Conservation (phyloP, 257 asterid species). For the Solanum appendiculatum region DNA sequence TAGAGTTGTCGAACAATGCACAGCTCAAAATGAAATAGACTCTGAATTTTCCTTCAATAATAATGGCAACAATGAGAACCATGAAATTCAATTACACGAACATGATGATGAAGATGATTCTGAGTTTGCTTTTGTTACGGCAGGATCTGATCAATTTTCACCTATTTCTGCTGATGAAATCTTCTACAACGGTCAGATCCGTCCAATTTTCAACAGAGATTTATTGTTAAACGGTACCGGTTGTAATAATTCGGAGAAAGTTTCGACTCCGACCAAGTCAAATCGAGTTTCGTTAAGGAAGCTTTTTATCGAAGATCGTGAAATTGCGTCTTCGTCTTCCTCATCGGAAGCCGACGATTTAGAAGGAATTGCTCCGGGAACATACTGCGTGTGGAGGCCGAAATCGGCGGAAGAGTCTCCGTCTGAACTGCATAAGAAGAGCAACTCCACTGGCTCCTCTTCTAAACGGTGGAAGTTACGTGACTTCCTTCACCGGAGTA, state of each 20-base stretch:
- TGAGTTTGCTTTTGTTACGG: conserved; percentile 17
- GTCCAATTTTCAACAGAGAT: conserved; percentile 36
- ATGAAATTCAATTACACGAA: not conserved
- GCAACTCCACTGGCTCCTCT: conserved; percentile 35
- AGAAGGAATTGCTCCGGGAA: conserved; percentile 35
- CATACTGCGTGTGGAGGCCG: conserved; percentile 58
- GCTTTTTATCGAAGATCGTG: conserved; percentile 37
- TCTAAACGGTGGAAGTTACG: conserved; percentile 41
- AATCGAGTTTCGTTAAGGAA: conserved; percentile 39
- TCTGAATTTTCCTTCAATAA: not conserved
- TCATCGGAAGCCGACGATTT: conserved; percentile 37
- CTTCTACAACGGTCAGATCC: conserved; percentile 64
- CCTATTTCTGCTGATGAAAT: conserved; percentile 43
- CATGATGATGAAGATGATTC: not conserved
- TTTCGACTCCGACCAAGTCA: conserved; percentile 3
- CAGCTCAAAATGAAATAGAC: not conserved
- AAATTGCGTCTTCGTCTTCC: conserved; percentile 31
- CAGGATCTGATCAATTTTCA: not conserved
- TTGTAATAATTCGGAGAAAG: conserved; percentile 16
- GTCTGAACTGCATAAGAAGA: conserved; percentile 24
- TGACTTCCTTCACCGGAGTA: conserved; percentile 38
- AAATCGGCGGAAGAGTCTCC: conserved; percentile 7
- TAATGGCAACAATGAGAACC: not conserved
- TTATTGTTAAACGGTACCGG: conserved; percentile 4
- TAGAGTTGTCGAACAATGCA: conserved; percentile 21